These are phyloP conservation scores for Boletus rex-veris DNA, from an alignment of 768 basidiomycete species.

Conservation along the genomic window DNA sequence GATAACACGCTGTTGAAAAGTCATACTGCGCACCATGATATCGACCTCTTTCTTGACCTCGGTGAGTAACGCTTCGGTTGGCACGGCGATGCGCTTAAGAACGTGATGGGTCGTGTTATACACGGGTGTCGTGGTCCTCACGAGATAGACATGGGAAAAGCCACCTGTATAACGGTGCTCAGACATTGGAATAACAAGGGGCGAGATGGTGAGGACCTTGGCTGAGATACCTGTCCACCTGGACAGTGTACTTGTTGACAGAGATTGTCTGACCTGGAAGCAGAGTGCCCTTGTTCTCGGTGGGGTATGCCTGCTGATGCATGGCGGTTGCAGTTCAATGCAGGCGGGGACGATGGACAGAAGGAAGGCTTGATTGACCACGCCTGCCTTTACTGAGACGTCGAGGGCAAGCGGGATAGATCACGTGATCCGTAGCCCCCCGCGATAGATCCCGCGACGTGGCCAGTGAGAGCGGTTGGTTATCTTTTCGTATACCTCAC, in stretches of 20 bases:
- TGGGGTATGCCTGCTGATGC: slow-evolving; percentile 44
- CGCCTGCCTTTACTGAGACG: background rate
- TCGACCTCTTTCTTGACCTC: slow-evolving; percentile 98
- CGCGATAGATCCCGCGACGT: too few species aligned
- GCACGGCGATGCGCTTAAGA: slow-evolving; percentile 92
- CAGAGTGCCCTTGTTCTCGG: slow-evolving; percentile 61
- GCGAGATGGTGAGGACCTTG: slow-evolving; percentile 59
- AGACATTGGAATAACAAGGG: slow-evolving; percentile 7
- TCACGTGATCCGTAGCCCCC: slow-evolving; percentile 13
- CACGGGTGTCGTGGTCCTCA: slow-evolving; percentile 79
- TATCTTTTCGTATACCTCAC: background rate
- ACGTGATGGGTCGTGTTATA: slow-evolving; percentile 94
- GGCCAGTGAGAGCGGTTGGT: background rate
- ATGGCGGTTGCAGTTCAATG: slow-evolving; percentile 15
- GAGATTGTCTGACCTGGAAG: slow-evolving; percentile 81
- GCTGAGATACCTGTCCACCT: slow-evolving; percentile 91
- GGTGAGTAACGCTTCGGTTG: slow-evolving; percentile 82
- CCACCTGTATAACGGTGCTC: slow-evolving; percentile 59
- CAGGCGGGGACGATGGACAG: slow-evolving; percentile 4
- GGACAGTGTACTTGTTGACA: slow-evolving; percentile 86
- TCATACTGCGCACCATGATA: slow-evolving; percentile 75
- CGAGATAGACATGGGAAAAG: slow-evolving; percentile 97
- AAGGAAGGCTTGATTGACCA: slow-evolving; percentile 1
- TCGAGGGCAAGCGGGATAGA: background rate
- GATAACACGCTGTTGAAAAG: slow-evolving; percentile 9